Percentiles rank a stretch among this genome's conserved stretches.
Conservation (phyloP, 768 basidiomycete genomes). For the Filobasidium wieringae region DNA sequence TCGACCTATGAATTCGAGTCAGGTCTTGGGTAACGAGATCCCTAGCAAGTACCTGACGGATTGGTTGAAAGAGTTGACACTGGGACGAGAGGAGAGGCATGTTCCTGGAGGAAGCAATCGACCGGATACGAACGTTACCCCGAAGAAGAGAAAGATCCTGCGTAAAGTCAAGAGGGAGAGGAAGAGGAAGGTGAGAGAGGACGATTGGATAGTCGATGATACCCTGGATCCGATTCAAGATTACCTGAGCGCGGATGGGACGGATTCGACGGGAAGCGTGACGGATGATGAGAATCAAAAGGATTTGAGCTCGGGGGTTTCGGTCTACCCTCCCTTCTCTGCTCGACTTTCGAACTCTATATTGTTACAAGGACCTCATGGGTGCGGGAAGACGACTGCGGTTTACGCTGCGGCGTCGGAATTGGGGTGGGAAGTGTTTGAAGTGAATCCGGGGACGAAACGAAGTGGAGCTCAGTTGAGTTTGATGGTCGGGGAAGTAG, state of each 20-base stretch:
- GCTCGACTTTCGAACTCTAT: slow-evolving; percentile 66
- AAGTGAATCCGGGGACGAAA: slow-evolving; percentile 86
- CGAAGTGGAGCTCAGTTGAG: slow-evolving; percentile 68
- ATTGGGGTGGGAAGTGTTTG: slow-evolving; percentile 90
- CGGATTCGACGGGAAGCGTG: neutral
- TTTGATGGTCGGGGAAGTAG: slow-evolving; percentile 76
- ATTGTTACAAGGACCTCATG: slow-evolving; percentile 67
- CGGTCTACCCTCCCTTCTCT: slow-evolving; percentile 17
- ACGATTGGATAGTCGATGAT: slow-evolving; percentile 39
- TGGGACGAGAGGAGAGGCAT: slow-evolving; percentile 15
- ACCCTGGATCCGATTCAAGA: slow-evolving; percentile 22
- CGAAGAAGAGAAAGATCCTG: slow-evolving; percentile 19
- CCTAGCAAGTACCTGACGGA: slow-evolving; percentile 35
- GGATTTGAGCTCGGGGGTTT: neutral
- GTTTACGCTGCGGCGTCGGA: slow-evolving; percentile 90
- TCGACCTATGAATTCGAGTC: slow-evolving; percentile 21
- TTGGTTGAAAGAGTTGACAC: slow-evolving; percentile 31
- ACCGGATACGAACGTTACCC: neutral
- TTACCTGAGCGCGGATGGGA: neutral
- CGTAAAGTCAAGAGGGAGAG: slow-evolving; percentile 25
- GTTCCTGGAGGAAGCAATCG: neutral
- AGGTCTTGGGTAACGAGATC: slow-evolving; percentile 35
- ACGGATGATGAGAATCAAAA: neutral
- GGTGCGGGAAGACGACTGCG: slow-evolving; percentile 79
- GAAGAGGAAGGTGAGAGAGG: slow-evolving; percentile 15